Base-by-base conservation (phyloP, 2,329 filamentous ascomycete species). In the Epichloe gansuensis region DNA sequence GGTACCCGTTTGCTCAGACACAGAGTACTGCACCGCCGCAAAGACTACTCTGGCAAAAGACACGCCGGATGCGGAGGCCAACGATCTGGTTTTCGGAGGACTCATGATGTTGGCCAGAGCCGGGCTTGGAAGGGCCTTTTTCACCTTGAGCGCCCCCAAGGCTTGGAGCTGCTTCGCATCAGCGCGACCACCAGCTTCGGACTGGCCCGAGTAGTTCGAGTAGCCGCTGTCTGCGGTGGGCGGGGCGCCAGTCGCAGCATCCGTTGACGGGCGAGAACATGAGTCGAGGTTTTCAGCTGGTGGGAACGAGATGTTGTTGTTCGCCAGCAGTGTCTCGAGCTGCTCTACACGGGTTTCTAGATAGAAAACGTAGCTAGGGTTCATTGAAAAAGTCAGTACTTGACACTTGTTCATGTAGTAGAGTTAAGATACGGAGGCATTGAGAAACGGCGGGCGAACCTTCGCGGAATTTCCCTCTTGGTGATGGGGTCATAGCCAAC, bases 401-500 rank as follows among this genome's bases (percentile, higher is more conserved):
- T 21, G 17, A 21, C 31, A 23, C 4, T 37, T 37, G n/a, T 15
- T 11, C 9, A 23, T 2, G 31, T 0, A 46, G 5, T 13, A 17
- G 7, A 6, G 11, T 21, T 21, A 41, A 31, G 31, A 34, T 21
- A 21, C 17, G 17, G 17, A 21, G 17, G 17, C 17, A 21, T 21
- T 21, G 17, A 21, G n/a, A 31, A 11, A 69, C 81, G 85, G 46
- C 42, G 45, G 55, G 86, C 86, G 72, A 84, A 95, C 74, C 85
- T 90, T 69, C 91, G 81, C 48, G 91, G 91, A 54, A 97, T 95
- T 70, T 96, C 90, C 64, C 88, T 84, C 75, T 96, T 96, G 25
- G 89, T 95, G 63, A 96, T 95, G 37, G 91, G 91, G 66, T 97
- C 91, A 68, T 95, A 96, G 57, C 91, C 91, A 49, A 96, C 89